phyloP scores from a whole-genome alignment of 2,329 filamentous ascomycete genomes.

The Leptographium procerum region DNA sequence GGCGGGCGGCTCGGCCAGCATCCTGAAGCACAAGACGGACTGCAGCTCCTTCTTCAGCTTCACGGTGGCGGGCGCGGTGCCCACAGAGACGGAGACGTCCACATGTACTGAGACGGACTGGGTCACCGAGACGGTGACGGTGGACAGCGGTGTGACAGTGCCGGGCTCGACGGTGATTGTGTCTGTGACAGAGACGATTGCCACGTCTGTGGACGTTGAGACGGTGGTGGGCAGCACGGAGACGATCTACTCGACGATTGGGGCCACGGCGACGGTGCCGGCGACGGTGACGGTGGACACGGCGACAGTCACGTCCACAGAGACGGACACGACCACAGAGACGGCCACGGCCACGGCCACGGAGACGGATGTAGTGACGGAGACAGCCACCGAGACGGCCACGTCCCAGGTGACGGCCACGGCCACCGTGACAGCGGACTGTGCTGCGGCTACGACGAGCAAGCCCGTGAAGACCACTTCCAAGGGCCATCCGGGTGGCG shows the following conservation, averaged over 20 bases:
- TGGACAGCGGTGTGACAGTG: not conserved
- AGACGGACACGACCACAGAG: not conserved
- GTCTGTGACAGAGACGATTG: not conserved
- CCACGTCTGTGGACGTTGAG: not conserved
- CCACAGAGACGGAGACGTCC: constrained; percentile 1
- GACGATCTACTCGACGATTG: not conserved
- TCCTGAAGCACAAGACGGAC: constrained; percentile 2
- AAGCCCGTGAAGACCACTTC: no score
- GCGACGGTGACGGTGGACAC: not conserved
- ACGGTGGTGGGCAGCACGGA: not conserved
- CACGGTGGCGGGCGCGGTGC: constrained; percentile 2
- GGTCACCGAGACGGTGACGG: not conserved
- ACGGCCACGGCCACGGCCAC: not conserved
- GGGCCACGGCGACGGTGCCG: not conserved
- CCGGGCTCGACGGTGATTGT: not conserved
- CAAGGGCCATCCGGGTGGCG: no score
- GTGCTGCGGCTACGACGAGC: not conserved
- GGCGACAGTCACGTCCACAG: not conserved
- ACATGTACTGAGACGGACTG: not conserved
- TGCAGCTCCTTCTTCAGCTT: constrained; percentile 8
- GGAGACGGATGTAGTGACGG: not conserved
- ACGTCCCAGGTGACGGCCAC: not conserved
- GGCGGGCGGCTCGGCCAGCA: not conserved
- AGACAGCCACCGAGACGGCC: not conserved
- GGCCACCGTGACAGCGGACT: not conserved